Evolutionary conservation across 192 early-diverging fungal species (phyloP), one percentile per base, ranked within the genome.

Genomic region (Coemansia sp.): DNA sequence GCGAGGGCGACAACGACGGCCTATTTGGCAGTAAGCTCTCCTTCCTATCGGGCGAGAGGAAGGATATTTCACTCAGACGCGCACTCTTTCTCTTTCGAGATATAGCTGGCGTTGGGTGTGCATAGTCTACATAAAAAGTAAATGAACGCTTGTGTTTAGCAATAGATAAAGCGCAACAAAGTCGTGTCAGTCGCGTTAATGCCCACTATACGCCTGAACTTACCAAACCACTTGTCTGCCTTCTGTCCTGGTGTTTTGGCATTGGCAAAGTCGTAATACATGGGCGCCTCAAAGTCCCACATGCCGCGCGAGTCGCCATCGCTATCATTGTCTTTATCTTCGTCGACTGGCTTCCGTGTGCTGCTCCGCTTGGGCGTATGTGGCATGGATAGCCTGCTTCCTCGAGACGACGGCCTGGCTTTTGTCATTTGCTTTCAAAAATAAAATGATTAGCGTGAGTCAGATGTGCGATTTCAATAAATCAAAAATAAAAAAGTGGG

Each of bases 141-240:
- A 32, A 60, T 16, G 11, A 9, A 19, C 19, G 8, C 19, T 39
- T 23, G 37, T 62, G 30, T n/a, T 26, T 52, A 47, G 59, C n/a
- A 19, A 47, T 19, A 50, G 16, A 10, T 38, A 28, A 40, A 17
- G 30, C 33, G 30, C 32, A n/a, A 37, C 28, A 7, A 21, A 35
- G 16, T 19, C 10, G 14, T 30, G 28, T 37, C 3, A 26, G n/a
- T 43, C n/a, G 3, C 8, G 8, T 10, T 19, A 10, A n/a, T 0
- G 44, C 44, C 2, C 6, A n/a, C 28, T 4, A 10, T 14, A 8
- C 46, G 11, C 46, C 28, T 14, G 6, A 10, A 66, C 79, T 66
- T 82, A 82, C 79, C 76, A 72, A 83, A 83, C 80, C 81, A 83
- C 43, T 70, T 78, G 55, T 83, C 81, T 14, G 76, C 63, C 2